These are phyloP conservation scores for Musa itinerans DNA, from an alignment of 176 grass and related monocot genomes.

Conservation along the genomic window DNA sequence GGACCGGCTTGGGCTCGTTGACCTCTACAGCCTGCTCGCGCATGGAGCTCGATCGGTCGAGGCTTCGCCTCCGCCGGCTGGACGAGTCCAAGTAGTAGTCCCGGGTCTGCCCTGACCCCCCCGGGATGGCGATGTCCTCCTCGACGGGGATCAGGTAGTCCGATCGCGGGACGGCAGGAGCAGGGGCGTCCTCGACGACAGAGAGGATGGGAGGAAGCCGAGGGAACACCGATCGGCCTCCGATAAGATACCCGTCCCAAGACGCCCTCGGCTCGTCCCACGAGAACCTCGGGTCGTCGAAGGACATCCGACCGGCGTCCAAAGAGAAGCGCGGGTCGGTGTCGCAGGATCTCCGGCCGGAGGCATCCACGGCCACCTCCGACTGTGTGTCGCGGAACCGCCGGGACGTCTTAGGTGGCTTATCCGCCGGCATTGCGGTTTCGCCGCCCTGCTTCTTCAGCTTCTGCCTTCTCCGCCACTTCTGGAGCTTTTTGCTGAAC, in stretches of 20 bases:
- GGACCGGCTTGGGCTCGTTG: background rate
- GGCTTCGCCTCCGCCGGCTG: slow-evolving; percentile 51
- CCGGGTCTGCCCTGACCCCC: slow-evolving; percentile 48
- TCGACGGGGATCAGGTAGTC: slow-evolving; percentile 92
- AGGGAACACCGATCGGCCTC: slow-evolving; percentile 49
- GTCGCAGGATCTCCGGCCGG: slow-evolving; percentile 74
- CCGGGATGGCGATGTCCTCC: slow-evolving; percentile 57
- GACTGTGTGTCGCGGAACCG: slow-evolving; percentile 41
- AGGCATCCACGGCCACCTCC: slow-evolving; percentile 40
- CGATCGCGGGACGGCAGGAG: slow-evolving; percentile 52
- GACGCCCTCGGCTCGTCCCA: slow-evolving; percentile 97
- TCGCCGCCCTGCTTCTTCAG: slow-evolving; percentile 86
- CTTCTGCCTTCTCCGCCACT: slow-evolving; percentile 92
- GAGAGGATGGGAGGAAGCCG: slow-evolving; percentile 89
- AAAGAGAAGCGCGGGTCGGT: slow-evolving; percentile 90
- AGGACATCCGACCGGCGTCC: slow-evolving; percentile 80
- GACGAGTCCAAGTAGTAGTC: slow-evolving; percentile 84
- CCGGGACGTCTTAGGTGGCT: slow-evolving; percentile 41
- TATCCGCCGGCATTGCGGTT: slow-evolving; percentile 39
- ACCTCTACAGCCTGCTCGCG: slow-evolving; percentile 36
- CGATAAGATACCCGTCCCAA: slow-evolving; percentile 91
- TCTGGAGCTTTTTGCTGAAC: slow-evolving; percentile 98
- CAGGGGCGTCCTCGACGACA: slow-evolving; percentile 61
- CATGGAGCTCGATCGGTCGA: slow-evolving; percentile 66
- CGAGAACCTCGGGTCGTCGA: slow-evolving; percentile 71